Evolutionary conservation across 75 land plant genomes (phyloP), one percentile per base, ranked within the genome.

Genomic region (Picea sitchensis): DNA sequence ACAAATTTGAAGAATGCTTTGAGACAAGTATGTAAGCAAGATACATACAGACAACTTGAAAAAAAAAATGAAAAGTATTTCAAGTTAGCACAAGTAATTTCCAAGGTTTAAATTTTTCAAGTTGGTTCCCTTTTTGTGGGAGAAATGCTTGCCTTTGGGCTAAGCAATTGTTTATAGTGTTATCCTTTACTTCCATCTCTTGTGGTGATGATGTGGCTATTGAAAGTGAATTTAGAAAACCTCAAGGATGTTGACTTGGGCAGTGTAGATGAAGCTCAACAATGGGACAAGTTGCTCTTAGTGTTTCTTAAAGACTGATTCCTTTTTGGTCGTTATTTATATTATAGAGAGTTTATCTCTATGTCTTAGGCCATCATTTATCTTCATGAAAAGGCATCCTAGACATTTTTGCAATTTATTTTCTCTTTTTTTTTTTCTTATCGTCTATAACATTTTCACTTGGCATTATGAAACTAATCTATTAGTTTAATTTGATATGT

Each of bases 1-100:
- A 69, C 78, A 36, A 89, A 79, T 77, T 81, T 89, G 77, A 87
- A 81, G 75, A 77, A 77, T 15, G 74, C 73, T 67, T 81, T 89
- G 1, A 7, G 0, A 14, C 84, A 82, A 67, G 76, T 26, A 0
- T 79, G 84, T 3, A 89, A 84, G 69, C 32, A 7, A 23, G 4
- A 4, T 17, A 34, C 85, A 1, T 84, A 89, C 80, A 84, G 83
- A 23, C 76, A 83, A 47, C 83, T 90, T 32, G 68, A 68, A 68
- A 68, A 68, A 44, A 68, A 1, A 68, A 68, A 34, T 68, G 72
- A 68, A 6, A 38, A 68, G 72, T 44, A 3, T 68, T 14, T 31
- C 44, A 17, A 38, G 72, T 68, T 38, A 68, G 44, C 18, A 38
- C 5, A 68, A 68, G 72, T 18, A 68, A 34, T 65, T 12, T 23